Conservation (phyloP, 805 yeast genomes). For the Wickerhamiella kurtzmanii region DNA sequence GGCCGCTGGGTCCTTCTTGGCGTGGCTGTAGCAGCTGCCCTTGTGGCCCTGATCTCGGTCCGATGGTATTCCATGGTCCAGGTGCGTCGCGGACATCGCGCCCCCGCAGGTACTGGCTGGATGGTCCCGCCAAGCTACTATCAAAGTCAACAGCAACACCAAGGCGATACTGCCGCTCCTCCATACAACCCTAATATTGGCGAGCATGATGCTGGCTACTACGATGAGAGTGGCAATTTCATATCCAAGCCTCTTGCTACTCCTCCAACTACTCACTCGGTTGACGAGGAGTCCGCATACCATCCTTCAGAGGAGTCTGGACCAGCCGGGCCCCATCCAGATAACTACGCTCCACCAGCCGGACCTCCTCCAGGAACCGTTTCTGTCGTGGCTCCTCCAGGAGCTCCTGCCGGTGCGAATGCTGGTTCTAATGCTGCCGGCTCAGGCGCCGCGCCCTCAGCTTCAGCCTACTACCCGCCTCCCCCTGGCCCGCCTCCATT, state of each 20-base stretch:
- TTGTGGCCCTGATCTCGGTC: constrained; percentile 17
- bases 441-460: constrained; percentile 1
- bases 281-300: not conserved
- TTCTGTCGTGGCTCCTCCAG: not conserved
- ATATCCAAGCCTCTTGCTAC: constrained; percentile 10
- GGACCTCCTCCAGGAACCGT: constrained; percentile 8
- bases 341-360: constrained; percentile 9
- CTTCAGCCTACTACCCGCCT: not conserved
- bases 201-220: constrained; percentile 55
- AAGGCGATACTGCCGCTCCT: constrained; percentile 20
- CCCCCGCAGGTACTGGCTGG: constrained; percentile 70
- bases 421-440: too few species aligned
- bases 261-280: not conserved
- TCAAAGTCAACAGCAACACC: constrained; percentile 43
- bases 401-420: too few species aligned
- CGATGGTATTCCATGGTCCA: constrained; percentile 19
- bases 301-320: too few species aligned
- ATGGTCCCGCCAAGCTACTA: constrained; percentile 70
- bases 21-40: constrained; percentile 18
- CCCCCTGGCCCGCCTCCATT: not conserved
- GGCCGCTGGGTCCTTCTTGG: constrained; percentile 28
- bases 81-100: constrained; percentile 32
- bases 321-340: not conserved
- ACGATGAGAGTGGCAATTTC: constrained; percentile 45
- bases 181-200: constrained; percentile 22